Conservation (phyloP, 2,329 filamentous ascomycete species). For the Xylariales sp. region DNA sequence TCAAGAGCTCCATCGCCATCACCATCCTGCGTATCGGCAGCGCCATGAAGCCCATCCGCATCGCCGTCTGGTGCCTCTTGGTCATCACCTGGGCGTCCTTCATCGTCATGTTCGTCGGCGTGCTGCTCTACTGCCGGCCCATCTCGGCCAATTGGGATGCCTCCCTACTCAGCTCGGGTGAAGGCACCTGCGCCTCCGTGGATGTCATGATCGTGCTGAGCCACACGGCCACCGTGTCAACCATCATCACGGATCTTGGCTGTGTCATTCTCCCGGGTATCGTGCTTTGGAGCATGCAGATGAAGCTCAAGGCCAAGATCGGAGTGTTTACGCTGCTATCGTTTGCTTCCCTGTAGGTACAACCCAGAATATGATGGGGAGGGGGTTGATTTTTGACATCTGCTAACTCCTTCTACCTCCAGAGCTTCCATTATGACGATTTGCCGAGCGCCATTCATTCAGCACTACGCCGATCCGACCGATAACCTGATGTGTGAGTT, state of each 20-base stretch:
- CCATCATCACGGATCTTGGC: conserved; percentile 27
- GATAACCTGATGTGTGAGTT: conserved; percentile 11
- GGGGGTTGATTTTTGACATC: background rate
- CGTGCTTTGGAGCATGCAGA: conserved; percentile 27
- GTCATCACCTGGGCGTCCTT: conserved; percentile 19
- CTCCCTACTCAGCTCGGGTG: conserved; percentile 21
- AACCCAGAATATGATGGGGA: background rate
- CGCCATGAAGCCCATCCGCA: conserved; percentile 12
- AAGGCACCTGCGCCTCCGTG: conserved; percentile 12
- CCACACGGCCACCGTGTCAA: conserved; percentile 24
- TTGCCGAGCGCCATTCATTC: conserved; percentile 9
- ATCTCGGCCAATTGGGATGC: conserved; percentile 23
- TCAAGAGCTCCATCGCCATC: conserved; percentile 30
- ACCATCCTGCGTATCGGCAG: conserved; percentile 28
- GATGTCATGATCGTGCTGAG: conserved; percentile 17
- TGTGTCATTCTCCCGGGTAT: conserved; percentile 25
- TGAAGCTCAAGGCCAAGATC: conserved; percentile 18
- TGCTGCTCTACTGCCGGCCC: conserved; percentile 25
- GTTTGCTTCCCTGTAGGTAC: conserved; percentile 19
- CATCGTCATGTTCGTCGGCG: conserved; percentile 25
- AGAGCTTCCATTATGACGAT: conserved; percentile 13
- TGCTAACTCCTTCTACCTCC: conserved; percentile 7
- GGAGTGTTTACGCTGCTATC: conserved; percentile 18
- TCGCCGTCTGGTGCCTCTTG: conserved; percentile 14
- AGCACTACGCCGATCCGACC: conserved; percentile 3